These are phyloP conservation scores for Stylonectria norvegica DNA, from an alignment of 2,329 filamentous ascomycete species.

Conservation along the genomic window DNA sequence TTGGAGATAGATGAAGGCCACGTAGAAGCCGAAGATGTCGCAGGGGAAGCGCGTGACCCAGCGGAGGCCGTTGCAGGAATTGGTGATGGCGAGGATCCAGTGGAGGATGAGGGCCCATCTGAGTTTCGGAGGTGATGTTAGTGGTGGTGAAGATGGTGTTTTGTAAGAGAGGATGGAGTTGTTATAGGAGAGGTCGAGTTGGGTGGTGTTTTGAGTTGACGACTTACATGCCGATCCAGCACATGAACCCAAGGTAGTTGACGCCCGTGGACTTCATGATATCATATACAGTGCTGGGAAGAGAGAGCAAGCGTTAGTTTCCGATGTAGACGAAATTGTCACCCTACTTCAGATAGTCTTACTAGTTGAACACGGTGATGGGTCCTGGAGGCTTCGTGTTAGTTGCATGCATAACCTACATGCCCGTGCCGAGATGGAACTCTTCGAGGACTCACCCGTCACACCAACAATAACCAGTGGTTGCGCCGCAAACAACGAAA, in stretches of 20 bases:
- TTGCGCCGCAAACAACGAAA: constrained; percentile 74
- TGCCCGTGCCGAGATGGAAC: too few species aligned
- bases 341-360: too few species aligned
- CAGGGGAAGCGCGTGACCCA: constrained; percentile 91
- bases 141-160: neutral
- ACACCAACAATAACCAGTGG: constrained; percentile 89
- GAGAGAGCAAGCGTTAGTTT: neutral
- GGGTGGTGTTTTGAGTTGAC: neutral
- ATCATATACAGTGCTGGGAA: constrained; percentile 72
- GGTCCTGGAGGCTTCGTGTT: constrained; percentile 49
- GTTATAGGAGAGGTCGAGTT: neutral
- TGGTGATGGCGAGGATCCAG: constrained; percentile 77
- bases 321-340: neutral
- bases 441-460: constrained; percentile 51
- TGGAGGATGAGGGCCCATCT: constrained; percentile 83
- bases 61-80: constrained; percentile 82
- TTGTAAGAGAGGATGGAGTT: neutral
- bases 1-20: constrained; percentile 86
- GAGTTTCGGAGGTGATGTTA: neutral
- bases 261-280: constrained; percentile 75
- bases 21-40: constrained; percentile 92
- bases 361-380: constrained; percentile 92
- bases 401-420: neutral
- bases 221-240: constrained; percentile 75
- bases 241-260: constrained; percentile 87